These are phyloP conservation scores for Jatropha multifida DNA, from an alignment of 441 rosid species.

Conservation along the genomic window DNA sequence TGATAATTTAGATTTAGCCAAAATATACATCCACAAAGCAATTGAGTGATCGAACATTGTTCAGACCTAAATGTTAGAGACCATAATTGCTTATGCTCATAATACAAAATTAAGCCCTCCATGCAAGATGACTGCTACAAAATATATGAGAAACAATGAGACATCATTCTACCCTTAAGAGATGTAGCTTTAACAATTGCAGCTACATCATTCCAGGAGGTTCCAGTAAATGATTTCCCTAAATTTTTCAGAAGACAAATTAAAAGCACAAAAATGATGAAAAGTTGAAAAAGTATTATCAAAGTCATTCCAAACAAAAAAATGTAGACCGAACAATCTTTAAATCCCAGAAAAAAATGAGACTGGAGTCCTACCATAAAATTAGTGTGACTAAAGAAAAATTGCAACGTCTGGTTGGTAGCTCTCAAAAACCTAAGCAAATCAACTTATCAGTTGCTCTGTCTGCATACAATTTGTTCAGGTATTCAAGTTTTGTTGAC, in stretches of 20 bases:
- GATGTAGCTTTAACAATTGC: neutral
- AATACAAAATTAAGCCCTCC: no score
- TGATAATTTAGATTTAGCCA: neutral
- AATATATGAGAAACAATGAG: neutral
- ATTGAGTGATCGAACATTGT: neutral
- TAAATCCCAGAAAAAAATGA: neutral
- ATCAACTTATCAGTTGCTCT: neutral
- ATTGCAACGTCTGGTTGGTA: no score
- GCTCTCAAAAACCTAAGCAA: no score
- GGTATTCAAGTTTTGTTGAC: no score
- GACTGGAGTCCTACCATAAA: neutral
- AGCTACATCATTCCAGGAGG: neutral
- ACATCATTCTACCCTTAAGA: neutral
- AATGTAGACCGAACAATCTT: neutral
- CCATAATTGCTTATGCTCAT: neutral
- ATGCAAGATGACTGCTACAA: neutral
- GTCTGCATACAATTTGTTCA: neutral
- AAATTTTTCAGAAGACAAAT: neutral
- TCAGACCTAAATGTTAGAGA: neutral
- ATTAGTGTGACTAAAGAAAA: neutral
- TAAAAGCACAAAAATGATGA: neutral
- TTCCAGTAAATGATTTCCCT: neutral
- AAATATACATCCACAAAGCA: neutral
- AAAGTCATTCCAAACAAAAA: neutral
- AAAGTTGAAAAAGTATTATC: neutral